Evolutionary conservation across 108 stramenopile species (phyloP).

Genomic region (Fistulifera pelliculosa): DNA sequence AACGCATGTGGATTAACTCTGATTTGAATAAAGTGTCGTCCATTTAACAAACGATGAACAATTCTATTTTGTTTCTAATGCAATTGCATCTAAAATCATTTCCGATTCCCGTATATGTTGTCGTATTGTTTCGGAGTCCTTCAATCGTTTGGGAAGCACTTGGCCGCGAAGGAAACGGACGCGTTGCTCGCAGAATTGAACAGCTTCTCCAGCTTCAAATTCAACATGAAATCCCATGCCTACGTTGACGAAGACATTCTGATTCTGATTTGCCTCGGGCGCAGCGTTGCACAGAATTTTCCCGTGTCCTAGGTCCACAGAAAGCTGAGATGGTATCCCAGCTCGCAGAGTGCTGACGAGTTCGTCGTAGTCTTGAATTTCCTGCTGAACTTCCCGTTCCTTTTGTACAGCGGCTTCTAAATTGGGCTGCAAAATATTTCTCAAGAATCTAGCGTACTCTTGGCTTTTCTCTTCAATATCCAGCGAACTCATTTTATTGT

Average conservation of each 20-base stretch:
- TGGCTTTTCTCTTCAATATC: background rate
- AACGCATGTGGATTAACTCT: no score
- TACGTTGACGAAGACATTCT: conserved; percentile 39
- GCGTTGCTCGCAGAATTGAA: conserved; percentile 16
- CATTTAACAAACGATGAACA: no score
- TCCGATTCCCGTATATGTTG: no score
- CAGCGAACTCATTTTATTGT: background rate
- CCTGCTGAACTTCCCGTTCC: background rate
- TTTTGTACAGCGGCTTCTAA: background rate
- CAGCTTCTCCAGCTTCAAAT: conserved; percentile 46
- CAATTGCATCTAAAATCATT: no score
- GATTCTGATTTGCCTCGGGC: conserved; percentile 20
- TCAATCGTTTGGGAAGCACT: no score
- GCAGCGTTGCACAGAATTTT: conserved; percentile 47
- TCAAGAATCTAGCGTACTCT: background rate
- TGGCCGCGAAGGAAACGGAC: no score
- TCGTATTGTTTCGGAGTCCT: no score
- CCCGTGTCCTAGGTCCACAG: conserved; percentile 42
- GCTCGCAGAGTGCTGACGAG: background rate
- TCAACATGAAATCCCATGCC: conserved; percentile 76
- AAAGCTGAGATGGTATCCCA: background rate
- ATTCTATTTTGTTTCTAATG: no score
- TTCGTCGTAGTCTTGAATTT: background rate
- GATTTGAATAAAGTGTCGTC: no score
- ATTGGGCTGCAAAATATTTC: background rate